These are phyloP conservation scores for Medakamo hakoo DNA, from an alignment of 139 green algal genomes.

Conservation along the genomic window DNA sequence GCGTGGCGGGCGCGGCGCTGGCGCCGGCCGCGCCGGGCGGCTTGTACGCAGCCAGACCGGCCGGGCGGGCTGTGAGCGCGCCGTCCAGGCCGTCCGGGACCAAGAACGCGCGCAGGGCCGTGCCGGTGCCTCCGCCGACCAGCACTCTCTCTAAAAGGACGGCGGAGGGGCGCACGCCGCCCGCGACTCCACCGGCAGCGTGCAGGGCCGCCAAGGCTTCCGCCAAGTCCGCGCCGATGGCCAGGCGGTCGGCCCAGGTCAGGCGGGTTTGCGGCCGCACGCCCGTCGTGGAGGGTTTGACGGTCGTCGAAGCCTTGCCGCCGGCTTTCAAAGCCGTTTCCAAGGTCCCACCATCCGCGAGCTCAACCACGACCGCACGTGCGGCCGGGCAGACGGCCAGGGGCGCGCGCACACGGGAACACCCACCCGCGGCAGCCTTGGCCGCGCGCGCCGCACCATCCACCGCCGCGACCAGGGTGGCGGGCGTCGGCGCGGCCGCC, in stretches of 20 bases:
- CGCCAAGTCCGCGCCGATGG: background rate
- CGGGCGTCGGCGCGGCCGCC: no score
- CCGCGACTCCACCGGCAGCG: no score
- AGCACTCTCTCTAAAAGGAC: background rate
- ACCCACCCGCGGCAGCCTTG: background rate
- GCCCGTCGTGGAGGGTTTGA: background rate
- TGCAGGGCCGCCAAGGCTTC: background rate
- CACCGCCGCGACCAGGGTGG: background rate
- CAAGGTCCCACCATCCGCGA: background rate
- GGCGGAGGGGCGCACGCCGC: background rate
- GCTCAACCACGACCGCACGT: background rate
- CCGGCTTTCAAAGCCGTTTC: no score
- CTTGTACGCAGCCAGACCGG: no score
- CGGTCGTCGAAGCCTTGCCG: no score
- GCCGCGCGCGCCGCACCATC: no score
- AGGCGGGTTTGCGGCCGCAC: background rate
- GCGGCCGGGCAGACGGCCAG: background rate
- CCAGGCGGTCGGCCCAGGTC: background rate
- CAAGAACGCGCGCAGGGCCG: no score
- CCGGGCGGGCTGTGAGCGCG: no score
- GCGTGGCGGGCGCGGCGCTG: background rate
- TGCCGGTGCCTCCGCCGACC: no score
- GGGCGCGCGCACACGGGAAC: background rate
- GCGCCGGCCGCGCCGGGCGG: no score
- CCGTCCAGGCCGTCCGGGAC: no score